Evolutionary conservation across 2,329 filamentous ascomycete species (phyloP).

Genomic region (Colletotrichum orchidophilum): DNA sequence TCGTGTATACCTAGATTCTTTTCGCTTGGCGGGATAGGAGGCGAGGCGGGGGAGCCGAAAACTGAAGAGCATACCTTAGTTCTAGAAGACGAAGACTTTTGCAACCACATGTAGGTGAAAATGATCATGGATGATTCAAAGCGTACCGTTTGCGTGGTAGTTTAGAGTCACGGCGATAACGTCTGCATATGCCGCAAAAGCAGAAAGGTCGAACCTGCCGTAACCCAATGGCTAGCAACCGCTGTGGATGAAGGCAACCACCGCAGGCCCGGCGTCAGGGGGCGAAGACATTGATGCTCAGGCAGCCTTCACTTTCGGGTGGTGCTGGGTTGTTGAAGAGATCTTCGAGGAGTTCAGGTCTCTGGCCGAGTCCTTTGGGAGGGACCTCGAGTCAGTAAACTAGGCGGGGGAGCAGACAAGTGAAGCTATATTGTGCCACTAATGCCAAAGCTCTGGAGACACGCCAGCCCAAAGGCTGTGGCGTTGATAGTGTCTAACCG

Average conservation of each 20-base stretch:
- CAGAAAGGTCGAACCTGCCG: conserved; percentile 36
- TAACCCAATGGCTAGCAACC: conserved; percentile 40
- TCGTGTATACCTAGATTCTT: conserved; percentile 41
- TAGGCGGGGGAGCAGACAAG: background rate
- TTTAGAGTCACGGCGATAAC: conserved; percentile 40
- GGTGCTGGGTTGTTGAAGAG: conserved; percentile 35
- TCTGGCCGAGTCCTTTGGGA: conserved; percentile 35
- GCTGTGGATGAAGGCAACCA: conserved; percentile 40
- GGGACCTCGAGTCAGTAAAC: background rate
- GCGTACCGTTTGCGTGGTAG: conserved; percentile 39
- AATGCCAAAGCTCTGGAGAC: conserved; percentile 24
- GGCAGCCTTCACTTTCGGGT: conserved; percentile 41
- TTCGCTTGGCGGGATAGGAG: background rate
- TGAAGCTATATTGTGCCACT: background rate
- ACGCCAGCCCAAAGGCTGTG: conserved; percentile 12
- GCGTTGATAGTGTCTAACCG: background rate
- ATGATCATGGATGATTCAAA: background rate
- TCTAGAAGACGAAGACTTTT: no score
- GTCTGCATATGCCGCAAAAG: conserved; percentile 41
- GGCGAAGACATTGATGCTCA: conserved; percentile 41
- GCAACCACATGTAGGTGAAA: background rate
- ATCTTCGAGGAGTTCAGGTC: conserved; percentile 33
- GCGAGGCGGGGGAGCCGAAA: conserved; percentile 31
- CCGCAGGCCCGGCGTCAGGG: conserved; percentile 35
- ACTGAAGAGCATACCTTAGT: conserved; percentile 29